phyloP scores from a whole-genome alignment of 2,329 filamentous ascomycete species.

The Colletotrichum incanum region DNA sequence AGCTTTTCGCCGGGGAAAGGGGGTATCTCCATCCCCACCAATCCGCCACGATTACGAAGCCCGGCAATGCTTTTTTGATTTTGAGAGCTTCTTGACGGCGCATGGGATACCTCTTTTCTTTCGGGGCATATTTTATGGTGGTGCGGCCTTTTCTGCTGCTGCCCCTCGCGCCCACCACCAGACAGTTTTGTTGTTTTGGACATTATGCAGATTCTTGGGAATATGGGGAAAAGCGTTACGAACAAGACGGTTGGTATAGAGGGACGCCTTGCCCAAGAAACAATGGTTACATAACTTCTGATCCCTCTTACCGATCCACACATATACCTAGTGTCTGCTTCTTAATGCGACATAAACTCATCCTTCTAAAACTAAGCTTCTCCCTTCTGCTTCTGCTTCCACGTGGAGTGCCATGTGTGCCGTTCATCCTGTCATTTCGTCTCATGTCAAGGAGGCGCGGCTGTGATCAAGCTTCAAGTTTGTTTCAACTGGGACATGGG shows the following conservation, averaged over 20 bases:
- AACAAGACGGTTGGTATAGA: slow-evolving; percentile 16
- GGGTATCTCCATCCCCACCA: neutral
- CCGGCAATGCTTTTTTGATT: slow-evolving; percentile 12
- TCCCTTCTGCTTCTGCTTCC: neutral
- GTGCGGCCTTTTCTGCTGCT: slow-evolving; percentile 11
- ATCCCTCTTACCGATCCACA: slow-evolving; percentile 20
- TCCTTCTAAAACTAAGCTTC: slow-evolving; percentile 14
- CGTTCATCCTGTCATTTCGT: slow-evolving; percentile 30
- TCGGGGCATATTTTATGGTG: slow-evolving; percentile 19
- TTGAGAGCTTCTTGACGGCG: slow-evolving; percentile 38
- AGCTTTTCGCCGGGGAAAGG: slow-evolving; percentile 32
- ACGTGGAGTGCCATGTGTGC: slow-evolving; percentile 6
- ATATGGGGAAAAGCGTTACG: slow-evolving; percentile 26
- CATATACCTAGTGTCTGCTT: slow-evolving; percentile 42
- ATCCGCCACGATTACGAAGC: slow-evolving; percentile 35
- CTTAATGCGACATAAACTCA: slow-evolving; percentile 41
- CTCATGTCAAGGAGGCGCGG: slow-evolving; percentile 15
- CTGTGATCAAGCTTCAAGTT: slow-evolving; percentile 25
- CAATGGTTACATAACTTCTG: slow-evolving; percentile 14
- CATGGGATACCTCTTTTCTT: slow-evolving; percentile 38
- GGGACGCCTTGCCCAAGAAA: slow-evolving; percentile 15
- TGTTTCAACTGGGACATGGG: slow-evolving; percentile 24
- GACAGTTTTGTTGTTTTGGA: slow-evolving; percentile 23
- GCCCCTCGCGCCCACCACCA: slow-evolving; percentile 17
- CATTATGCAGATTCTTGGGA: slow-evolving; percentile 38